Conservation (phyloP, 2,329 filamentous ascomycete species). For the Botrytis galanthina region DNA sequence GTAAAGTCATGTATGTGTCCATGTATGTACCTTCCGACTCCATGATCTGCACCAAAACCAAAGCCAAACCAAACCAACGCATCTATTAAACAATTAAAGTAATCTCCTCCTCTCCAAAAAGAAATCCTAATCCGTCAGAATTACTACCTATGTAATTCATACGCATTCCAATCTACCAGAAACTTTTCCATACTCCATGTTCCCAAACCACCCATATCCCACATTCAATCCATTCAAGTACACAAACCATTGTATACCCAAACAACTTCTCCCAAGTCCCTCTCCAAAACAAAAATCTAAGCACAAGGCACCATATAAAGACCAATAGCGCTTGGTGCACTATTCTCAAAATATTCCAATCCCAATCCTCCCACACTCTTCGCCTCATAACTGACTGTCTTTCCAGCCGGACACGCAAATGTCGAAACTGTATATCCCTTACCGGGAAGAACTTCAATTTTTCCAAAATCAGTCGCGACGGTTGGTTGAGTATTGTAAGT, state of each 20-base stretch:
- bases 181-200: not conserved
- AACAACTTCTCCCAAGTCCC: not conserved
- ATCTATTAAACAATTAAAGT: not conserved
- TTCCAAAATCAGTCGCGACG: conserved; percentile 45
- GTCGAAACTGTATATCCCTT: conserved; percentile 53
- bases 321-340: conserved; percentile 48
- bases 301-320: conserved; percentile 39
- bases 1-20: not conserved
- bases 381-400: conserved; percentile 53
- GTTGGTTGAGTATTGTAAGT: conserved; percentile 53
- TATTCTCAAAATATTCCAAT: conserved; percentile 64
- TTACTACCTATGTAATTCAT: not conserved
- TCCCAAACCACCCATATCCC: not conserved
- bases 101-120: not conserved
- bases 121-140: not conserved
- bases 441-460: conserved; percentile 49
- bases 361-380: conserved; percentile 49
- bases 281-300: not conserved
- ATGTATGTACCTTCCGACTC: not conserved
- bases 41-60: not conserved
- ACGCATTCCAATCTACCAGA: not conserved
- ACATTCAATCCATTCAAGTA: not conserved
- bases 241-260: not conserved
- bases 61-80: not conserved
- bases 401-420: conserved; percentile 54